A percentile compares a stretch with the other conserved stretches of the same genome.
These are phyloP conservation scores for Backusella parvicylindrica DNA, from an alignment of 192 early-diverging fungal genomes.

Conservation along the genomic window DNA sequence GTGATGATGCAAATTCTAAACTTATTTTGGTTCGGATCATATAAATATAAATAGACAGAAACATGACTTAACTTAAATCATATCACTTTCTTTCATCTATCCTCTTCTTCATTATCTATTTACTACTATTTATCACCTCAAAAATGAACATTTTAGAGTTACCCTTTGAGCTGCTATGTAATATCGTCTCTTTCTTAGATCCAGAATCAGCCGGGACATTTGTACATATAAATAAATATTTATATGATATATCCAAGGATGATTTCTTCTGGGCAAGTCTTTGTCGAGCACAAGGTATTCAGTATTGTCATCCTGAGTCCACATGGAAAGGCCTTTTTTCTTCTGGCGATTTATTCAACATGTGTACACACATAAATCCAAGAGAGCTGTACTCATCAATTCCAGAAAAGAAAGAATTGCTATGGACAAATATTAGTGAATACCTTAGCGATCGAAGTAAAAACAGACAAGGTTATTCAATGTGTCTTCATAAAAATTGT, in stretches of 20 bases:
- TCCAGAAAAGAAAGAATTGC: neutral
- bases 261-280: neutral
- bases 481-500: neutral
- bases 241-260: neutral
- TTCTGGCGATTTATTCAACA: neutral
- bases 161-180: neutral
- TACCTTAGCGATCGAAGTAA: neutral
- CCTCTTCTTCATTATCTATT: neutral
- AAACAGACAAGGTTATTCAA: neutral
- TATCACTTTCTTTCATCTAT: neutral
- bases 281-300: neutral
- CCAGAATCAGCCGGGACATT: neutral
- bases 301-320: neutral
- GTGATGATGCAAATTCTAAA: neutral
- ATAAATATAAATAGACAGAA: neutral
- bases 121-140: neutral
- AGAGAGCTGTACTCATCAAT: neutral
- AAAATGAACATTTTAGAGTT: neutral
- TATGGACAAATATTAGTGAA: neutral
- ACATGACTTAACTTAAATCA: neutral
- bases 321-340: neutral
- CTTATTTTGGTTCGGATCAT: neutral
- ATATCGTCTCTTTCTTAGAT: neutral
- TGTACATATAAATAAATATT: neutral
- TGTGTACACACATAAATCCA: neutral